Conservation (phyloP, 2,329 filamentous ascomycete species). For the Ophiocordyceps robertsii region DNA sequence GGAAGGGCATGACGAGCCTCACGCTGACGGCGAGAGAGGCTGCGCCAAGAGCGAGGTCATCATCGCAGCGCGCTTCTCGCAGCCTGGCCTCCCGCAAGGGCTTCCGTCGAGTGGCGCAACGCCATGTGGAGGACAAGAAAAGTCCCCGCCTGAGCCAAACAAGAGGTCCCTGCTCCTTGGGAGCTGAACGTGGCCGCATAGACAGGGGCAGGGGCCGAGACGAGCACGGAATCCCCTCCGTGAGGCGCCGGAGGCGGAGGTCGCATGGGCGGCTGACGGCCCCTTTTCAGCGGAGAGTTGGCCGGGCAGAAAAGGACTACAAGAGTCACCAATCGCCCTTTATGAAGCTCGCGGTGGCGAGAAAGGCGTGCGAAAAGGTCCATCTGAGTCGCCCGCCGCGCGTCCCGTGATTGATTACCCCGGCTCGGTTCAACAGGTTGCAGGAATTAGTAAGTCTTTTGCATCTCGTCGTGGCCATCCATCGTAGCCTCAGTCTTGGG, state of each 20-base stretch:
- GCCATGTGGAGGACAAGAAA: not conserved
- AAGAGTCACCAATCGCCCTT: not conserved
- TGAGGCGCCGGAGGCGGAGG: slow-evolving; percentile 4
- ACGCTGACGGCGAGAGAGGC: not conserved
- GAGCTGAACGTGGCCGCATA: not conserved
- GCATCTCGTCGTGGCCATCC: not conserved
- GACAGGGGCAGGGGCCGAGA: too few relatives aligned
- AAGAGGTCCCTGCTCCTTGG: not conserved
- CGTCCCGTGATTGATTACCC: not conserved
- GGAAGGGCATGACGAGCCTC: not conserved
- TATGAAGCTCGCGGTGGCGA: not conserved
- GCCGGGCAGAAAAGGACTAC: slow-evolving; percentile 1
- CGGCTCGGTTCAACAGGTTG: not conserved
- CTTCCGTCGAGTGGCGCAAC: not conserved
- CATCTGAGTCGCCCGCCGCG: not conserved
- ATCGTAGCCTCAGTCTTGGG: too few relatives aligned
- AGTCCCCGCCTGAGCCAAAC: not conserved
- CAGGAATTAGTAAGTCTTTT: not conserved
- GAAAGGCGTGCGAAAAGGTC: not conserved
- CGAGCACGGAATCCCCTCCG: not conserved
- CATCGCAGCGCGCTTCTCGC: not conserved
- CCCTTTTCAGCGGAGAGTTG: not conserved
- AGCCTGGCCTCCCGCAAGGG: not conserved
- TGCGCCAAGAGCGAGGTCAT: not conserved
- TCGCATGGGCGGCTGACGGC: not conserved